Evolutionary conservation across 495 filamentous ascomycete genomes (phyloP).

Genomic region (Hypoxylon fuscum): DNA sequence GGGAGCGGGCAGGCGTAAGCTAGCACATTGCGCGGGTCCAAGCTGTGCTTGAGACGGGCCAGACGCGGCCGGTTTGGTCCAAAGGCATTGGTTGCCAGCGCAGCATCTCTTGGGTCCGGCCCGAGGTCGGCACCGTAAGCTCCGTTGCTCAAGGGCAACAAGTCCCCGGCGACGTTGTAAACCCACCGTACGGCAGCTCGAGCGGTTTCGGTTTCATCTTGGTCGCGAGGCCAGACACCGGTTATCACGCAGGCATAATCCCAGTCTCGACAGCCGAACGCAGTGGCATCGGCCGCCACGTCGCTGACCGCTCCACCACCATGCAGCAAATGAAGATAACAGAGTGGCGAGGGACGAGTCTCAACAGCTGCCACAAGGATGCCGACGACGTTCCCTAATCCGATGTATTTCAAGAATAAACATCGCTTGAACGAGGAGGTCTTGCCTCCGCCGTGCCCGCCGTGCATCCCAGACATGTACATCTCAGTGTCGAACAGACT

Average conservation of each 20-base stretch:
- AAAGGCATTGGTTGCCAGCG: conserved; percentile 64
- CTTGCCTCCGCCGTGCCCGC: conserved; percentile 65
- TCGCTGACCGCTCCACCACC: conserved; percentile 64
- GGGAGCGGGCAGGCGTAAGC: conserved; percentile 64
- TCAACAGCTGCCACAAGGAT: conserved; percentile 57
- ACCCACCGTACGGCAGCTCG: conserved; percentile 62
- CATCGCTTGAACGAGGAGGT: conserved; percentile 73
- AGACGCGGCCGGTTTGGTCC: conserved; percentile 63
- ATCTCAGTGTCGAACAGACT: conserved; percentile 68
- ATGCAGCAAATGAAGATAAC: conserved; percentile 71
- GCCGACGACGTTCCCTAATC: conserved; percentile 48
- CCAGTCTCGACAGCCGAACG: conserved; percentile 73
- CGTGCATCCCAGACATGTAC: conserved; percentile 69
- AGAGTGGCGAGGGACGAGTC: conserved; percentile 62
- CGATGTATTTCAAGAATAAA: conserved; percentile 65
- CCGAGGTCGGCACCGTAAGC: conserved; percentile 70
- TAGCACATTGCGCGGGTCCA: conserved; percentile 64
- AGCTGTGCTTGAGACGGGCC: conserved; percentile 59
- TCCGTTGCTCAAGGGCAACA: conserved; percentile 63
- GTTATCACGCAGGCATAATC: conserved; percentile 71
- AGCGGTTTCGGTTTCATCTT: conserved; percentile 61
- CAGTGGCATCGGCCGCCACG: conserved; percentile 58
- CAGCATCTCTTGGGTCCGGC: conserved; percentile 66
- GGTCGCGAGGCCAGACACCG: conserved; percentile 67
- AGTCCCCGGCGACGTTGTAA: conserved; percentile 57